phyloP scores from a whole-genome alignment of 2,329 filamentous ascomycete species.

The Stagonosporopsis chrysanthemi region DNA sequence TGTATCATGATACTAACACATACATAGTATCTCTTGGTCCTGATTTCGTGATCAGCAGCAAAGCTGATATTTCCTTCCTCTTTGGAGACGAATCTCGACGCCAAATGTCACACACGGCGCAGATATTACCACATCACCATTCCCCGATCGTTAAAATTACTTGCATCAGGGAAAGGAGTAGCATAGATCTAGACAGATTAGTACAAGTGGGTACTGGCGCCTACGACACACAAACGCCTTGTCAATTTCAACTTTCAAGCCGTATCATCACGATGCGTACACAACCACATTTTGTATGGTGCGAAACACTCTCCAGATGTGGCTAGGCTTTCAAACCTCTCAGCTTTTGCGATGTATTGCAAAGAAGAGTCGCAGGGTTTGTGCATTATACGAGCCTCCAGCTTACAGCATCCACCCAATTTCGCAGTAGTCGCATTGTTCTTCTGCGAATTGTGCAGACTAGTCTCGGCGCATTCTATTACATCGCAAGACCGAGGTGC shows the following conservation, averaged over 20 bases:
- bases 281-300: not conserved
- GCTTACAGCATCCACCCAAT: not conserved
- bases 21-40: constrained; percentile 42
- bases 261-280: constrained; percentile 8
- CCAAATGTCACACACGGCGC: not conserved
- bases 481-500: not conserved
- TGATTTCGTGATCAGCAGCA: constrained; percentile 14
- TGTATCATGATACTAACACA: constrained; percentile 20
- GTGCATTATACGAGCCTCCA: not conserved
- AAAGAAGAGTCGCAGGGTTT: not conserved
- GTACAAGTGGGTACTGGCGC: not conserved
- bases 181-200: constrained; percentile 7
- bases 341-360: not conserved
- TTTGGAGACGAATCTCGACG: not conserved
- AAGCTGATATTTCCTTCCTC: not conserved
- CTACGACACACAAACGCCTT: not conserved
- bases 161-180: not conserved
- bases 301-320: not conserved
- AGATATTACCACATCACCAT: not conserved
- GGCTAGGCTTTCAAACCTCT: not conserved
- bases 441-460: not conserved
- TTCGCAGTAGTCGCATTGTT: not conserved
- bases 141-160: not conserved
- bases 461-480: not conserved
- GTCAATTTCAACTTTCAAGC: not conserved